Evolutionary conservation across 2,329 filamentous ascomycete species (phyloP).

Genomic region (Xylariaceae sp.): DNA sequence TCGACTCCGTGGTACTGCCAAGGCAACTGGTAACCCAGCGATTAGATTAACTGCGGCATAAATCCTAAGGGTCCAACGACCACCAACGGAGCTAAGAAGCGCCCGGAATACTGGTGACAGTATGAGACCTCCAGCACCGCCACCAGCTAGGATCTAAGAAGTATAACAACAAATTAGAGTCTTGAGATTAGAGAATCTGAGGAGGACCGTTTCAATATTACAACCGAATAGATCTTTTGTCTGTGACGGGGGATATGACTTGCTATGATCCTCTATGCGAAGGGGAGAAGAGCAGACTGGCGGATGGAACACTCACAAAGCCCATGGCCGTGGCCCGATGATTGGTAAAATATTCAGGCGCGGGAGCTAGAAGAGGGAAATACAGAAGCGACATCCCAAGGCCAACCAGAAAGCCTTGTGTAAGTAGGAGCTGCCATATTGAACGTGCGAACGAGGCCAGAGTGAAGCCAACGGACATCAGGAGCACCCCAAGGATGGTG

Average conservation of each 20-base stretch:
- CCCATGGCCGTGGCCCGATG: constrained; percentile 54
- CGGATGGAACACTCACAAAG: constrained; percentile 40
- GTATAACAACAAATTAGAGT: constrained; percentile 9
- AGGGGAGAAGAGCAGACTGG: constrained; percentile 3
- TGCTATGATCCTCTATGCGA: neutral
- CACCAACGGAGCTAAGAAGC: constrained; percentile 50
- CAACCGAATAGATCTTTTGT: neutral
- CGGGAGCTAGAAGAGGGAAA: constrained; percentile 51
- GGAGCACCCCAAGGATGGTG: constrained; percentile 48
- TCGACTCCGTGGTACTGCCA: constrained; percentile 47
- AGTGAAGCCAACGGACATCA: constrained; percentile 50
- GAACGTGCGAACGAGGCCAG: constrained; percentile 46
- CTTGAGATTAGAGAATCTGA: too few relatives aligned
- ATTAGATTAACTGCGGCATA: constrained; percentile 46
- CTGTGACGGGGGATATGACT: neutral
- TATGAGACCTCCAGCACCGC: constrained; percentile 50
- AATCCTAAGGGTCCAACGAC: constrained; percentile 51
- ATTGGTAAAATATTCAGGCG: constrained; percentile 56
- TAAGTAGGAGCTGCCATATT: constrained; percentile 50
- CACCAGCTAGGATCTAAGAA: constrained; percentile 46
- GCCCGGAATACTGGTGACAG: constrained; percentile 48
- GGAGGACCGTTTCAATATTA: neutral
- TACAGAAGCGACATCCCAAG: constrained; percentile 52
- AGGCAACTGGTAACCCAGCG: constrained; percentile 47
- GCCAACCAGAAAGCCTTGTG: constrained; percentile 51